These are phyloP conservation scores for Tetratostichococcus sp. DNA, from an alignment of 139 green algal genomes.

Conservation along the genomic window DNA sequence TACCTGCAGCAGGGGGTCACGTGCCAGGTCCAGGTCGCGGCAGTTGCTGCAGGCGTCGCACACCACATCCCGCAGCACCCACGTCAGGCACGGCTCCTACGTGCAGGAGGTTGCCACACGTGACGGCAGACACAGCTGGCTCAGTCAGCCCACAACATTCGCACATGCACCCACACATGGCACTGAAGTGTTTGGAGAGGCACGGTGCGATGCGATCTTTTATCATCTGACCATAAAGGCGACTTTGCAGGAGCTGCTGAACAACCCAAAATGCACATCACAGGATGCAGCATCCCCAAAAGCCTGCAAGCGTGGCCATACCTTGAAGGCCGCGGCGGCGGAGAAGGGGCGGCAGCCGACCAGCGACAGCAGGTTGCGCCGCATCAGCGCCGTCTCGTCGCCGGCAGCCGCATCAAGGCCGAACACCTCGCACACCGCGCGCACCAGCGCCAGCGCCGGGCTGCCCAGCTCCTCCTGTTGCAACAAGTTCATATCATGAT, in stretches of 20 bases:
- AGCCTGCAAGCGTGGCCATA: too few species aligned
- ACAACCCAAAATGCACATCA: too few species aligned
- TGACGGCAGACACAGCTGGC: not conserved
- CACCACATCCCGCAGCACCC: constrained; percentile 82
- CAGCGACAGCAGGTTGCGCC: constrained; percentile 75
- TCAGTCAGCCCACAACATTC: not conserved
- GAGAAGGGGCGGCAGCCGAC: constrained; percentile 82
- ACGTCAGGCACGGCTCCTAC: constrained; percentile 76
- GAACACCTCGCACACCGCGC: constrained; percentile 67
- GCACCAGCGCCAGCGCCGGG: constrained; percentile 82
- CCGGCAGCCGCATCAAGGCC: constrained; percentile 58
- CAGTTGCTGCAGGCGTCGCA: constrained; percentile 88
- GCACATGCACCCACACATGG: not conserved
- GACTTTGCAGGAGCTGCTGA: too few species aligned
- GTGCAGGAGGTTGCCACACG: not conserved
- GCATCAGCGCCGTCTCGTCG: constrained; percentile 58
- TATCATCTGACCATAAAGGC: too few species aligned
- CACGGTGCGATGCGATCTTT: too few species aligned
- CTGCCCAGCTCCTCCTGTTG: constrained; percentile 62
- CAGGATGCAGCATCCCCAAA: too few species aligned
- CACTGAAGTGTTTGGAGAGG: too few species aligned
- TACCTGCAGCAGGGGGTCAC: constrained; percentile 61
- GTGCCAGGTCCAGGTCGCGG: constrained; percentile 86
- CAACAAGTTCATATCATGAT: not conserved
- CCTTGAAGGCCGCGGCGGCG: constrained; percentile 58